Evolutionary conservation across 2,329 filamentous ascomycete species (phyloP).

Genomic region (Fusarium nematophilum): DNA sequence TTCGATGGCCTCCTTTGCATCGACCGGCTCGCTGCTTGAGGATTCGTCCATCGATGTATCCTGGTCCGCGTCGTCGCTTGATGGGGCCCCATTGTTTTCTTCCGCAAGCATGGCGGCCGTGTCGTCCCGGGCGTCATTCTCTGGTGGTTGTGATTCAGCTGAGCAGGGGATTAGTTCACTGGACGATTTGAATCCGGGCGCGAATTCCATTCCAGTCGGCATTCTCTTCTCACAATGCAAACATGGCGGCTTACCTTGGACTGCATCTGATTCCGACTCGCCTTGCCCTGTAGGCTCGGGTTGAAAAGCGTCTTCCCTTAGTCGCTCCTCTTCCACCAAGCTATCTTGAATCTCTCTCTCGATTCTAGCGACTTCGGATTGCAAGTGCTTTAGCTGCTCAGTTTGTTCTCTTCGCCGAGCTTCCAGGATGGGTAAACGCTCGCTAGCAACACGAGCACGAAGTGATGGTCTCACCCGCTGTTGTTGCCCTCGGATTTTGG

Average conservation of each 20-base stretch:
- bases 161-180: slow-evolving; percentile 24
- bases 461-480: slow-evolving; percentile 31
- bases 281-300: slow-evolving; percentile 22
- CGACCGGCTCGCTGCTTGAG: neutral
- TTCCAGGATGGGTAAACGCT: slow-evolving; percentile 52
- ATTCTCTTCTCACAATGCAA: neutral
- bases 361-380: slow-evolving; percentile 60
- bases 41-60: slow-evolving; percentile 22
- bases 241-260: slow-evolving; percentile 25
- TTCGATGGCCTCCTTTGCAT: neutral
- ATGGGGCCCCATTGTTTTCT: neutral
- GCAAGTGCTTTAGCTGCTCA: slow-evolving; percentile 58
- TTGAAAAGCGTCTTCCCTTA: slow-evolving; percentile 45
- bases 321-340: slow-evolving; percentile 48
- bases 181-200: neutral
- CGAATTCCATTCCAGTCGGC: slow-evolving; percentile 4
- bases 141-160: slow-evolving; percentile 17
- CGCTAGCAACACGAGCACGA: slow-evolving; percentile 50
- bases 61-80: slow-evolving; percentile 7
- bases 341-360: slow-evolving; percentile 60
- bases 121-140: neutral
- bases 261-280: slow-evolving; percentile 27
- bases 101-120: neutral
- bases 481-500: slow-evolving; percentile 27
- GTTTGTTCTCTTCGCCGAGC: slow-evolving; percentile 53